phyloP scores from a whole-genome alignment of 441 rosid genomes.

The Populus hybrid region DNA sequence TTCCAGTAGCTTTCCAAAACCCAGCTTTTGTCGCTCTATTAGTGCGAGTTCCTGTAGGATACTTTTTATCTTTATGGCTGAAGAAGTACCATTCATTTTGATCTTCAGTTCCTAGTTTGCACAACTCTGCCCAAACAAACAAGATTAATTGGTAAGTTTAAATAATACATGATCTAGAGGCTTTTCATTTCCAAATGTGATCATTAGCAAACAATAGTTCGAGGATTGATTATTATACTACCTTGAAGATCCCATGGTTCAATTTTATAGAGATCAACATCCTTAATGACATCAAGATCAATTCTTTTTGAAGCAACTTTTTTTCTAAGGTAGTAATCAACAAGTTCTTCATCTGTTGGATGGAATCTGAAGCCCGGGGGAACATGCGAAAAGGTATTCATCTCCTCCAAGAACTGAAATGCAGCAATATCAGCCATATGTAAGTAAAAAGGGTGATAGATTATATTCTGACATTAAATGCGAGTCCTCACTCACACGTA shows the following conservation, averaged over 20 bases:
- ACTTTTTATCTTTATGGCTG: conserved; percentile 98
- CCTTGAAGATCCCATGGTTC: conserved; percentile 99
- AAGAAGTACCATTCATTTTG: conserved; percentile 98
- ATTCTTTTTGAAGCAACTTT: conserved; percentile 85
- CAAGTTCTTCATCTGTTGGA: conserved; percentile 99
- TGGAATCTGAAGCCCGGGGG: conserved; percentile 99
- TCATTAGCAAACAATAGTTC: not conserved
- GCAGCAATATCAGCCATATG: not conserved
- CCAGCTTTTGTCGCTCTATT: conserved; percentile 98
- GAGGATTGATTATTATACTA: conserved; percentile 12
- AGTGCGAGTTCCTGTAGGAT: conserved; percentile 98
- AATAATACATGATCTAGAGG: not conserved
- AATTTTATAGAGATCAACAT: conserved; percentile 96
- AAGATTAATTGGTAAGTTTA: not conserved
- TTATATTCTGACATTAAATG: not conserved
- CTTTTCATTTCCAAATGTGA: not conserved
- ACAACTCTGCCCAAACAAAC: conserved; percentile 46
- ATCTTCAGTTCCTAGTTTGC: conserved; percentile 88
- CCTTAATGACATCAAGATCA: conserved; percentile 93
- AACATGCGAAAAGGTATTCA: conserved; percentile 84
- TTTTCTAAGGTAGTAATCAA: conserved; percentile 92
- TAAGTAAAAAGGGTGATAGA: not conserved
- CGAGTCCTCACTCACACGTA: not conserved
- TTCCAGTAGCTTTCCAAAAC: conserved; percentile 99
- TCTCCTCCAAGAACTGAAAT: conserved; percentile 23